Conservation (phyloP, 805 yeast species). For the Monosporozyma siamensis region DNA sequence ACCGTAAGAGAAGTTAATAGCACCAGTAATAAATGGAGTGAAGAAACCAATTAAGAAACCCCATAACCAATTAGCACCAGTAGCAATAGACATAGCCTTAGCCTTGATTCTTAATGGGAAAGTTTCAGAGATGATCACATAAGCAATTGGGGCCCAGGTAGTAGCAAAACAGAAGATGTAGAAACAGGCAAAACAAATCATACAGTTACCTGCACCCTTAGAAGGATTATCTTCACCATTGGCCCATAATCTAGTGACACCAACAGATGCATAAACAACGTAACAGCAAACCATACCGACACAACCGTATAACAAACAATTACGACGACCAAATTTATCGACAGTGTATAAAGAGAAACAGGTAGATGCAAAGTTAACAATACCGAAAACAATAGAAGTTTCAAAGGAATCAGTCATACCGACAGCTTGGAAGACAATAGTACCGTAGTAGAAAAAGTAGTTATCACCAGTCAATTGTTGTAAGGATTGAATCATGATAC, state of each 20-base stretch:
- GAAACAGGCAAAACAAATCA: conserved; percentile 65
- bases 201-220: conserved; percentile 54
- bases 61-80: conserved; percentile 61
- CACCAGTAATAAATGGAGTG: conserved; percentile 62
- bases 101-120: conserved; percentile 66
- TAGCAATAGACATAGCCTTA: conserved; percentile 49
- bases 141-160: conserved; percentile 71
- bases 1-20: conserved; percentile 66
- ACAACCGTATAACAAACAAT: conserved; percentile 40
- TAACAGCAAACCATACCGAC: conserved; percentile 41
- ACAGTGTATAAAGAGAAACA: conserved; percentile 43
- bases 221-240: conserved; percentile 30
- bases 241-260: conserved; percentile 42
- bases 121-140: conserved; percentile 58
- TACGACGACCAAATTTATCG: conserved; percentile 49
- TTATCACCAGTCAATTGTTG: conserved; percentile 66
- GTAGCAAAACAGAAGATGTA: conserved; percentile 68
- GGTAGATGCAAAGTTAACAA: conserved; percentile 53
- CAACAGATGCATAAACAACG: conserved; percentile 50
- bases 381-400: conserved; percentile 53
- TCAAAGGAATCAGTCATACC: conserved; percentile 52
- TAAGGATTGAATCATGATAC: conserved; percentile 51
- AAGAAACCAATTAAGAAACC: conserved; percentile 61
- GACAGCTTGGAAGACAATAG: conserved; percentile 52
- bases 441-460: conserved; percentile 63